These are phyloP conservation scores for Blastocystis sp. DNA, from an alignment of 352 stramenopile species.

Conservation along the genomic window DNA sequence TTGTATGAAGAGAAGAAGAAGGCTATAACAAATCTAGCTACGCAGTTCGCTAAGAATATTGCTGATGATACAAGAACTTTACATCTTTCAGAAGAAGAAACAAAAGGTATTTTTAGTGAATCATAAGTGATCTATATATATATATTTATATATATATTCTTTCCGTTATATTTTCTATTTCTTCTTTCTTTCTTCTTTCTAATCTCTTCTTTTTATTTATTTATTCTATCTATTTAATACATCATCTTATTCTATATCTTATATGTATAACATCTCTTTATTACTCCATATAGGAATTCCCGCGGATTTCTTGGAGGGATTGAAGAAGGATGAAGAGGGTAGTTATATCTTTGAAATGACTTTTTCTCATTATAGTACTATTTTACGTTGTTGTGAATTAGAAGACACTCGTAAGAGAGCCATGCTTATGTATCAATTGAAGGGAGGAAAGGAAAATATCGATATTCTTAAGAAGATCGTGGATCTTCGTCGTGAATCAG, in stretches of 20 bases:
- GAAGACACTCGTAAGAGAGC: constrained; percentile 58
- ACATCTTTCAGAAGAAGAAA: constrained; percentile 52
- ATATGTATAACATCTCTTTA: no score
- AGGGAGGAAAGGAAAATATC: constrained; percentile 41
- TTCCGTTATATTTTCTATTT: no score
- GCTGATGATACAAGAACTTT: constrained; percentile 61
- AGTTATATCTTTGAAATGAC: constrained; percentile 64
- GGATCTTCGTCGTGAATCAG: constrained; percentile 40
- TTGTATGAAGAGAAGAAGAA: constrained; percentile 54
- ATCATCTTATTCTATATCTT: no score
- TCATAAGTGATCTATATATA: no score
- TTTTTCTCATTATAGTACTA: constrained; percentile 65
- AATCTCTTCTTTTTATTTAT: no score
- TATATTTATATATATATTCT: no score
- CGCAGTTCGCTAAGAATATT: constrained; percentile 62
- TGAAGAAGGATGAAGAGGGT: constrained; percentile 53
- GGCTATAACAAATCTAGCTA: constrained; percentile 58
- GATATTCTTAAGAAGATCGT: constrained; percentile 40
- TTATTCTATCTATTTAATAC: no score
- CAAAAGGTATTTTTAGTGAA: no score
- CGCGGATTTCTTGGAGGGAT: constrained; percentile 54
- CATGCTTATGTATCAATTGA: constrained; percentile 55
- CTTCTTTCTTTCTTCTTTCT: no score
- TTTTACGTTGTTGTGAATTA: constrained; percentile 61
- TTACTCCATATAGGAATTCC: constrained; percentile 57